Conservation (phyloP, 225 moss, liverwort and hornwort genomes). For the Polytrichum commune region DNA sequence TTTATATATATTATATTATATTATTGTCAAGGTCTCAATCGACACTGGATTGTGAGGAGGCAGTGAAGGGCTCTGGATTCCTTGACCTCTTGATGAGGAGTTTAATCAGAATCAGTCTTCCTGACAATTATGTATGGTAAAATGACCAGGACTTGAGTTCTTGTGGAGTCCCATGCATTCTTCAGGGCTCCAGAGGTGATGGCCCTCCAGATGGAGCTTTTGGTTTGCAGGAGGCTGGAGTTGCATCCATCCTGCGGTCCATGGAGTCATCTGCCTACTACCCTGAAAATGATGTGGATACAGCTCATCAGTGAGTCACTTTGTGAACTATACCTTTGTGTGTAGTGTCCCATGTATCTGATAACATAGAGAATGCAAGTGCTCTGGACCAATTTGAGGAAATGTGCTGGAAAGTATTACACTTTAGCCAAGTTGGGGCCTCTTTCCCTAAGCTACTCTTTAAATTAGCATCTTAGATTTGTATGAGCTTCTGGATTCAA, state of each 20-base stretch:
- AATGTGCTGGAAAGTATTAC: no score
- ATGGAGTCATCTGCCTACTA: constrained; percentile 51
- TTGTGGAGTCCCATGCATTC: constrained; percentile 72
- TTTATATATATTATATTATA: constrained; percentile 15
- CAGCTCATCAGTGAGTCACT: constrained; percentile 32
- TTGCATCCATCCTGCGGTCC: constrained; percentile 35
- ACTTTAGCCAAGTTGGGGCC: no score
- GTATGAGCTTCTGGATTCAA: no score
- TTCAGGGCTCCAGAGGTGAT: constrained; percentile 17
- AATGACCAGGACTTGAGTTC: constrained; percentile 53
- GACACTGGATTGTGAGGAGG: background rate
- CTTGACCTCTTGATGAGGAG: background rate
- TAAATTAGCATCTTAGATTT: no score
- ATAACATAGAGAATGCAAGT: constrained; percentile 1
- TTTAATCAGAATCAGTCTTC: no score
- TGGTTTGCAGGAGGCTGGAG: constrained; percentile 12
- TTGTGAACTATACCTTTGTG: background rate
- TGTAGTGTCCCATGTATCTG: background rate
- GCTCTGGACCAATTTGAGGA: no score
- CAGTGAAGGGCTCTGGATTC: background rate
- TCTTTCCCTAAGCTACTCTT: no score
- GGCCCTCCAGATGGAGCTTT: constrained; percentile 40
- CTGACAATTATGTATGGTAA: no score
- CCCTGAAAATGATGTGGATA: constrained; percentile 44
- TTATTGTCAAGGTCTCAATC: background rate